Evolutionary conservation across 257 asterid species (phyloP), one percentile per base, ranked within the genome.

Genomic region (Thymus quinquecostatus): DNA sequence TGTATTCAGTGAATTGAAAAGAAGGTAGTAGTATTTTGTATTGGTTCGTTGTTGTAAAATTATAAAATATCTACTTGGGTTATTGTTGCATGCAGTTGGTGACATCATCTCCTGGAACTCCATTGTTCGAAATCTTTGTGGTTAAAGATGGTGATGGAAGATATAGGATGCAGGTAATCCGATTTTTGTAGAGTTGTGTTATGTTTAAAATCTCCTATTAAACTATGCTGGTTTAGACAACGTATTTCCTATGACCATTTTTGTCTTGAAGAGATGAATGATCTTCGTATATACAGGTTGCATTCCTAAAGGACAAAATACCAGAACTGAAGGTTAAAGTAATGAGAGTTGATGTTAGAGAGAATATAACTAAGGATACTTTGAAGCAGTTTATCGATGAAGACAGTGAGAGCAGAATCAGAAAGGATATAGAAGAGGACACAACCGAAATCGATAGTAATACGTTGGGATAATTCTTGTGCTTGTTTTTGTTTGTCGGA

Each of bases 71-170:
- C 64, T 45, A 44, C 47, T 63, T 59, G 38, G 51, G 69, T 60
- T 66, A 72, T 77, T 68, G 38, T 80, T 86, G 72, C 97, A 94
- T 97, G 77, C 96, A 94, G 81, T 77, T 94, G 81, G 83, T 86
- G 60, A 85, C 89, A 30, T 89, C 96, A 77, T 83, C 97, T 82
- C 90, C 97, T 64, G 99, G 99, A 72, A 87, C 96, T 77, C 97
- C 97, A 29, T 86, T 94, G 5, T 94, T 91, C 66, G 99, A 94
- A 81, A 85, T 94, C 45, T 94, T 85, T 69, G 97, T 94, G 66
- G 93, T 89, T 70, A 89, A 88, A 83, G 96, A 91, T 74, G 91
- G 74, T 64, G 78, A 86, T 68, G 82, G 77, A 72, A 60, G 79
- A 59, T 92, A 86, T 83, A 82, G 79, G 75, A 76, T 91, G 90